These are phyloP conservation scores for Rosa persica DNA, from an alignment of 306 rosid genomes.

Conservation along the genomic window DNA sequence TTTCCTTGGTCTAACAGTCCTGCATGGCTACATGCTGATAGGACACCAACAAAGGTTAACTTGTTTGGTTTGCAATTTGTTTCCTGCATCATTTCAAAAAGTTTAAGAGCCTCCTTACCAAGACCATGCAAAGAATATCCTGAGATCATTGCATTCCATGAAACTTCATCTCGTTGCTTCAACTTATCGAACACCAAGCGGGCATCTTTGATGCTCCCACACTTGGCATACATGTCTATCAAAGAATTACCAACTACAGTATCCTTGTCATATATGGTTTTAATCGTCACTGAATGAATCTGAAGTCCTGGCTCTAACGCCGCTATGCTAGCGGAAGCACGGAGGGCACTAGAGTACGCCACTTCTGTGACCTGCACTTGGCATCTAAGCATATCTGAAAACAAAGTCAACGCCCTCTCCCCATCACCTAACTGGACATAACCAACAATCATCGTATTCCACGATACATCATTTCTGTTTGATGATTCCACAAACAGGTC, in stretches of 20 bases:
- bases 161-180: constrained; percentile 37
- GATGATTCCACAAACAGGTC: constrained; percentile 34
- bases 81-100: constrained; percentile 44
- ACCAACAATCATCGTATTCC: constrained; percentile 57
- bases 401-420: constrained; percentile 41
- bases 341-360: constrained; percentile 49
- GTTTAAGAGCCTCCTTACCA: constrained; percentile 38
- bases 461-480: constrained; percentile 40
- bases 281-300: constrained; percentile 47
- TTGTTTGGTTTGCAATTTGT: constrained; percentile 37
- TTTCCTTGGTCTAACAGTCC: constrained; percentile 50
- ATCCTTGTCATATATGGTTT: constrained; percentile 40
- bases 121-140: constrained; percentile 50
- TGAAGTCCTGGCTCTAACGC: constrained; percentile 46
- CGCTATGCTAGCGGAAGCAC: constrained; percentile 49
- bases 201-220: constrained; percentile 47
- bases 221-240: constrained; percentile 56
- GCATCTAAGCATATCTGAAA: constrained; percentile 32
- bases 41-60: constrained; percentile 49
- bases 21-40: constrained; percentile 55
- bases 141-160: constrained; percentile 54
- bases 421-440: constrained; percentile 45
- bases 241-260: constrained; percentile 44
- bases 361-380: constrained; percentile 46
- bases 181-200: constrained; percentile 42